Evolutionary conservation across 164 flowering plant species (phyloP).

Genomic region (Berberis thunbergii): DNA sequence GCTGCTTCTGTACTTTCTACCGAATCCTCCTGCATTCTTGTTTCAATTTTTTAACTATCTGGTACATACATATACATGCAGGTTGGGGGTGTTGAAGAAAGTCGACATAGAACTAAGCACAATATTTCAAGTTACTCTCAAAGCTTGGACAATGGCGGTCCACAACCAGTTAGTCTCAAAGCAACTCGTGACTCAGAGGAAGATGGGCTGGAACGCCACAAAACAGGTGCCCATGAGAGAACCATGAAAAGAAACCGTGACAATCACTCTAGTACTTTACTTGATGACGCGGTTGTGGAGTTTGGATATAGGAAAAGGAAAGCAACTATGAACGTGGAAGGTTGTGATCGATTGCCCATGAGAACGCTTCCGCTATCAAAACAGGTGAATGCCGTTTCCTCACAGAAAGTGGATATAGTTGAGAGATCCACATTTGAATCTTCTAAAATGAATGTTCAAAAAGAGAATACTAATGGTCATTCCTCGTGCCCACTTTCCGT

Average conservation of each 20-base stretch:
- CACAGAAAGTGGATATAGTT: slow-evolving; percentile 7
- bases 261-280: neutral
- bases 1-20: too few relatives aligned
- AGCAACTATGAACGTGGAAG: slow-evolving; percentile 2
- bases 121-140: neutral
- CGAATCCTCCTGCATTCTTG: neutral
- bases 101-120: neutral
- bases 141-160: slow-evolving; percentile 1
- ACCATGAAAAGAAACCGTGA: slow-evolving; percentile 5
- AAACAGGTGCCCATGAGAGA: neutral
- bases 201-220: slow-evolving; percentile 4
- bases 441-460: slow-evolving; percentile 8
- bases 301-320: slow-evolving; percentile 9
- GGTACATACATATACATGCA: slow-evolving; percentile 8
- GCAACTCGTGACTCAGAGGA: slow-evolving; percentile 1
- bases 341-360: neutral
- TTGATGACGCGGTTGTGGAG: slow-evolving; percentile 1
- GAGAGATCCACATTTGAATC: slow-evolving; percentile 10
- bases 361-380: slow-evolving; percentile 4
- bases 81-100: slow-evolving; percentile 11
- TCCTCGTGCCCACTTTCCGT: neutral
- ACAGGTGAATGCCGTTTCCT: slow-evolving; percentile 15
- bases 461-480: slow-evolving; percentile 4
- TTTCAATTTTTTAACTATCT: neutral
- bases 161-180: neutral